Evolutionary conservation across 1,139 yeast genomes (phyloP).

Genomic region (Groenewaldozyma auringiensis): DNA sequence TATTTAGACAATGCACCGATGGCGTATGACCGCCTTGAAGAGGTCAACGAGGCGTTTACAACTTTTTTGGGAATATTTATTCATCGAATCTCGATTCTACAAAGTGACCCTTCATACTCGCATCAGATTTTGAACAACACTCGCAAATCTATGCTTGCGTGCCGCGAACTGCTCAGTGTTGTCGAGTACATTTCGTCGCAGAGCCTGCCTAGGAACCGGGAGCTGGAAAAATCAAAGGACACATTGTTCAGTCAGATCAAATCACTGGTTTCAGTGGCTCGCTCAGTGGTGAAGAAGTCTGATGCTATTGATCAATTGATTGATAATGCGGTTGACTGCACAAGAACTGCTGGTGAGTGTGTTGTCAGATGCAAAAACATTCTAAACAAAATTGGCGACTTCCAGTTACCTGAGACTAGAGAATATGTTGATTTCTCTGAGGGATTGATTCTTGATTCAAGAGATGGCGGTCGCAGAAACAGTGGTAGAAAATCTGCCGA

Average conservation of each 20-base stretch:
- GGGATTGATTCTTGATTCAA: slow-evolving; percentile 40
- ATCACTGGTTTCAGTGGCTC: slow-evolving; percentile 24
- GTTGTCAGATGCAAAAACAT: slow-evolving; percentile 41
- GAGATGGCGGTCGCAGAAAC: background rate
- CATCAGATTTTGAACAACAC: slow-evolving; percentile 33
- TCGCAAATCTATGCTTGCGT: slow-evolving; percentile 36
- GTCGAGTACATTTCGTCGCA: slow-evolving; percentile 29
- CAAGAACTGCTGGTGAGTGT: slow-evolving; percentile 33
- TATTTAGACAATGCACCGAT: slow-evolving; percentile 47
- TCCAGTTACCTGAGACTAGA: slow-evolving; percentile 55
- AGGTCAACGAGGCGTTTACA: slow-evolving; percentile 61
- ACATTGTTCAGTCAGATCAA: slow-evolving; percentile 30
- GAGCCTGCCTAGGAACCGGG: slow-evolving; percentile 25
- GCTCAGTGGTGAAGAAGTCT: slow-evolving; percentile 17
- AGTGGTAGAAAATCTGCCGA: slow-evolving; percentile 6
- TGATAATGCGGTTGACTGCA: slow-evolving; percentile 28
- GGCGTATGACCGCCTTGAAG: slow-evolving; percentile 65
- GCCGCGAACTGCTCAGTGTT: slow-evolving; percentile 35
- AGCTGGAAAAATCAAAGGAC: slow-evolving; percentile 33
- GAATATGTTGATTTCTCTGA: slow-evolving; percentile 70
- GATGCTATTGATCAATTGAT: slow-evolving; percentile 14
- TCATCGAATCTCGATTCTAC: slow-evolving; percentile 26
- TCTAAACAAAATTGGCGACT: slow-evolving; percentile 60
- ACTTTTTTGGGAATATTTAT: slow-evolving; percentile 53
- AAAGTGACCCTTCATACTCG: slow-evolving; percentile 28